A percentile compares a stretch with the other conserved stretches of the same genome.
Conservation (phyloP, 1,284 basidiomycete genomes). For the Pyrrhoderma lamaoense region DNA sequence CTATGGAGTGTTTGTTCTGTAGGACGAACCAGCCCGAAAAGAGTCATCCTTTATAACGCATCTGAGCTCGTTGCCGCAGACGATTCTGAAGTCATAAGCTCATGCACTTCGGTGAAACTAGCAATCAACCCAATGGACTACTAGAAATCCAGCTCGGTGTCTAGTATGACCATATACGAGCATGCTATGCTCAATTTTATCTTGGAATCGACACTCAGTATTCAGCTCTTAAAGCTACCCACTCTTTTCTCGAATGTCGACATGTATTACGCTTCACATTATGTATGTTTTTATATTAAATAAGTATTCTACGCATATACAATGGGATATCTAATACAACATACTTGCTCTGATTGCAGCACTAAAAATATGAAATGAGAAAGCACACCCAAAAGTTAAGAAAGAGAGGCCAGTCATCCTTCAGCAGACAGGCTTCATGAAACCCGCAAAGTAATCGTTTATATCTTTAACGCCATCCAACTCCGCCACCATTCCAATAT, state of each 20-base stretch:
- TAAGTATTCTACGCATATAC: too few species aligned
- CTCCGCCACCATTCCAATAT: conserved; percentile 53
- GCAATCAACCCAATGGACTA: background rate
- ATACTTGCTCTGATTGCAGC: background rate
- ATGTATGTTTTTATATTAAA: too few species aligned
- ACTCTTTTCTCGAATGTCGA: too few species aligned
- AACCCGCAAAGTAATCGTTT: conserved; percentile 45
- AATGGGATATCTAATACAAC: too few species aligned
- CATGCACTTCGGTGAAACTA: background rate
- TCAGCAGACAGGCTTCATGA: conserved; percentile 24
- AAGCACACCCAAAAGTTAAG: background rate
- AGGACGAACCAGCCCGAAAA: too few species aligned
- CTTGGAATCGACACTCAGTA: too few species aligned
- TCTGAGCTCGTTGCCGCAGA: background rate
- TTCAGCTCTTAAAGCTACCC: too few species aligned
- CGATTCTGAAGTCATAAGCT: background rate
- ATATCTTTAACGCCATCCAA: conserved; percentile 39
- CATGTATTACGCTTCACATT: too few species aligned
- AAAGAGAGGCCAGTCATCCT: background rate
- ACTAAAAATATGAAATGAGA: background rate
- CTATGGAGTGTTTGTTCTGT: too few species aligned
- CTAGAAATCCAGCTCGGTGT: too few species aligned
- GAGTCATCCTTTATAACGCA: background rate
- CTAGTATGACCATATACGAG: too few species aligned
- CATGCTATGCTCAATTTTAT: too few species aligned